phyloP scores from a whole-genome alignment of 1,139 yeast species.

The Petasospora rhodanensis region DNA sequence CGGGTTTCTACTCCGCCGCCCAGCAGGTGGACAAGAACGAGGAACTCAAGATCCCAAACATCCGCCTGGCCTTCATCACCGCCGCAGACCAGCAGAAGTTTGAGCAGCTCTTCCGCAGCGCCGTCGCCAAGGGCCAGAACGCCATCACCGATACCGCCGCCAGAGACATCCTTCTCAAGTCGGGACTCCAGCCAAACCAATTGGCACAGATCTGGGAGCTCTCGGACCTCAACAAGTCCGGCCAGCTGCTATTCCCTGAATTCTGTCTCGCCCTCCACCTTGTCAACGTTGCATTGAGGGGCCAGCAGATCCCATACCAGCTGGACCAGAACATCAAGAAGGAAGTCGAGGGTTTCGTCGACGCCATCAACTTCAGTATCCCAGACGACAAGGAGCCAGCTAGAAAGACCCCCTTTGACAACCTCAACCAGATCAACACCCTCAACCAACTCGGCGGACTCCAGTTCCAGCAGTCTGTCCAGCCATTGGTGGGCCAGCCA shows the following conservation, averaged over 20 bases:
- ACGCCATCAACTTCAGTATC: conserved; percentile 76
- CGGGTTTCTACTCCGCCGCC: conserved; percentile 24
- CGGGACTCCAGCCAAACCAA: conserved; percentile 70
- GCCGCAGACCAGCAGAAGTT: conserved; percentile 83
- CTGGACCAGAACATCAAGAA: conserved; percentile 72
- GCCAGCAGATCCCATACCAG: conserved; percentile 68
- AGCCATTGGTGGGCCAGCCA: conserved; percentile 21
- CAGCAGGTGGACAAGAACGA: conserved; percentile 20
- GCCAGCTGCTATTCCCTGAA: conserved; percentile 85
- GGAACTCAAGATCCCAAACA: conserved; percentile 25
- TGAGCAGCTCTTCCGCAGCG: conserved; percentile 77
- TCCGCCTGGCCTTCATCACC: conserved; percentile 74
- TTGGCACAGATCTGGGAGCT: conserved; percentile 88
- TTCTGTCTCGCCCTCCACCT: conserved; percentile 90
- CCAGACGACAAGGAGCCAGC: conserved; percentile 49
- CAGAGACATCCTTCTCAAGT: conserved; percentile 72
- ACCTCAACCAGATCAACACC: conserved; percentile 21
- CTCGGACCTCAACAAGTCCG: conserved; percentile 83
- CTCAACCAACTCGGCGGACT: conserved; percentile 25
- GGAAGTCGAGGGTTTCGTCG: conserved; percentile 87
- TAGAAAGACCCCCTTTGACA: conserved; percentile 29
- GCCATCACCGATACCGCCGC: conserved; percentile 80
- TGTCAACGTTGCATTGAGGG: conserved; percentile 72
- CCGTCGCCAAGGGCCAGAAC: conserved; percentile 68
- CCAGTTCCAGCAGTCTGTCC: conserved; percentile 23